phyloP scores from a whole-genome alignment of 2,329 filamentous ascomycete species.

The Teratosphaeria epicoccoides region DNA sequence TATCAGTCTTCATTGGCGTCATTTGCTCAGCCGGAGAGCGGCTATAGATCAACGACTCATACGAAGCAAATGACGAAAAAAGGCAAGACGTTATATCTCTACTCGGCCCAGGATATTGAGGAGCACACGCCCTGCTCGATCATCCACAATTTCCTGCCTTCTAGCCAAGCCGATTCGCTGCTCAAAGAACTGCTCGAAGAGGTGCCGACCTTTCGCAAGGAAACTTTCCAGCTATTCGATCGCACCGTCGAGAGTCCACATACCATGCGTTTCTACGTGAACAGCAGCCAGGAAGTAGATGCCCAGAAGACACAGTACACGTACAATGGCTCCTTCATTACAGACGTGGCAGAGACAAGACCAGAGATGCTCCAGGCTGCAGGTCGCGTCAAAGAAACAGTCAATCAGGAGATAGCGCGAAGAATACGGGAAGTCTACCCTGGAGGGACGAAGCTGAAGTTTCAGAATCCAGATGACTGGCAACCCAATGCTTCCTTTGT shows the following conservation, averaged over 20 bases:
- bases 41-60: not conserved
- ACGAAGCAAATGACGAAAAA: constrained; percentile 51
- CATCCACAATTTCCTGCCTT: constrained; percentile 77
- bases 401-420: constrained; percentile 65
- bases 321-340: constrained; percentile 71
- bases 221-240: constrained; percentile 79
- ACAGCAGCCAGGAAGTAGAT: constrained; percentile 56
- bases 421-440: constrained; percentile 62
- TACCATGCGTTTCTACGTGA: constrained; percentile 73
- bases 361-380: constrained; percentile 63
- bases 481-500: constrained; percentile 83
- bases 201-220: constrained; percentile 56
- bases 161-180: constrained; percentile 60
- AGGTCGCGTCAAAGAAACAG: constrained; percentile 57
- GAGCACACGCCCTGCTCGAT: constrained; percentile 81
- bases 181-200: constrained; percentile 67
- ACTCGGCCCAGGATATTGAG: constrained; percentile 68
- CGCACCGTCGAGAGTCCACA: constrained; percentile 77
- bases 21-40: constrained; percentile 8
- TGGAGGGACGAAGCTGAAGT: constrained; percentile 59
- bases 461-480: constrained; percentile 67
- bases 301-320: constrained; percentile 69
- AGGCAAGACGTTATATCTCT: constrained; percentile 75
- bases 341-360: constrained; percentile 65
- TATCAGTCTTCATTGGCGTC: constrained; percentile 34